Base-by-base conservation (phyloP, 345 rosid genomes). In the Murraya paniculata region DNA sequence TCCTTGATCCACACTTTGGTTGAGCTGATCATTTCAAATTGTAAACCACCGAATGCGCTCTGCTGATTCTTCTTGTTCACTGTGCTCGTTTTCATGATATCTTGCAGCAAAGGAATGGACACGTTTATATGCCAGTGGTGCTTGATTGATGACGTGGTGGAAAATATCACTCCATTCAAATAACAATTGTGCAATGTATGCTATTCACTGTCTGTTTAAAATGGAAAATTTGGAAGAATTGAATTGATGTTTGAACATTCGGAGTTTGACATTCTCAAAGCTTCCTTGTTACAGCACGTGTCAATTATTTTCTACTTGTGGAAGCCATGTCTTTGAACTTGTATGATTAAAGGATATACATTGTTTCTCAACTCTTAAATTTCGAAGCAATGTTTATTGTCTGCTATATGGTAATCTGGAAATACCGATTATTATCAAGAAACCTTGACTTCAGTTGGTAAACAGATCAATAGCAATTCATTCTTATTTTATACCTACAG, bases 41-140 rank as follows among this genome's bases (percentile, higher is more conserved):
- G 35, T 69, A 69, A 69, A 50, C 9, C 27, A 33, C 45, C 4
- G 4, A 35, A 25, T 18, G 75, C n/a, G 11, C 9, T 41, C 27
- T 22, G 27, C 28, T n/a, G 4, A 57, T 35, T 77, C 2, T 14
- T 57, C 69, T 10, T 68, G 13, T 33, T 59, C 30, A n/a, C 55
- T 35, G n/a, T 56, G 25, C 71, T 76, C 4, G 6, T 64, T 58
- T 35, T 16, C 6, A 48, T 66, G 75, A 68, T 60, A 73, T 41
- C 58, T 14, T 78, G 88, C 98, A 96, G 98, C 99, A 1, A 96
- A 94, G 84, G 98, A 96, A 89, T 96, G 99, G 99, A 94, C 98
- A 64, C 93, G 95, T 74, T 82, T 90, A 80, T 92, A 96, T 82
- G 98, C 98, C 67, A 91, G 92, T 36, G 98, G 98, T 2, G 97